A percentile compares a stretch with the other conserved stretches of the same genome.
These are phyloP conservation scores for Biancaea sappan DNA, from an alignment of 306 rosid genomes.

Conservation along the genomic window DNA sequence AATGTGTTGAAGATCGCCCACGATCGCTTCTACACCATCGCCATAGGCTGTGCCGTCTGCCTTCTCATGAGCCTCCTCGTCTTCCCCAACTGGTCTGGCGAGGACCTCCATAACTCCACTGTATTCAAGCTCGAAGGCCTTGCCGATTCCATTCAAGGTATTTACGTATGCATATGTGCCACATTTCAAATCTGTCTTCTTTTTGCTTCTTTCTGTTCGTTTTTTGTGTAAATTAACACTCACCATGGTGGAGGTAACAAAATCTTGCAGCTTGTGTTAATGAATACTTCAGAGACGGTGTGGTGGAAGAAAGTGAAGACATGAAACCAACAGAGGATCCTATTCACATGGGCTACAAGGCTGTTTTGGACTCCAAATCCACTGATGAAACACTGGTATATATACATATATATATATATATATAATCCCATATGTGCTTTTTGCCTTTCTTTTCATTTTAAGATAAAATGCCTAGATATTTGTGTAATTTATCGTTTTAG, in stretches of 20 bases:
- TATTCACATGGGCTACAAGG: slow-evolving; percentile 72
- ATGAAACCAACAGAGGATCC: slow-evolving; percentile 49
- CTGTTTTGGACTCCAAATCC: slow-evolving; percentile 88
- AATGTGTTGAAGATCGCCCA: slow-evolving; percentile 63
- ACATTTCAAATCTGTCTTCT: background rate
- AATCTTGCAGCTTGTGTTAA: slow-evolving; percentile 70
- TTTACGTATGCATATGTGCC: background rate
- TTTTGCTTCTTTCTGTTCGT: background rate
- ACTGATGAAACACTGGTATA: slow-evolving; percentile 72
- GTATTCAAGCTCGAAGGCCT: slow-evolving; percentile 77
- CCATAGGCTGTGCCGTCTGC: slow-evolving; percentile 81
- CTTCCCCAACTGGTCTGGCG: slow-evolving; percentile 92
- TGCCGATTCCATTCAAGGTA: slow-evolving; percentile 87
- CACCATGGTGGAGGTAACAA: background rate
- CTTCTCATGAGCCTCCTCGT: slow-evolving; percentile 73
- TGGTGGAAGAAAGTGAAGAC: slow-evolving; percentile 39
- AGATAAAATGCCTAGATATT: no score
- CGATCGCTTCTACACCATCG: slow-evolving; percentile 77
- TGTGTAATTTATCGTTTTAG: no score
- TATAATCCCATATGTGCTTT: no score
- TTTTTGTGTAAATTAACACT: background rate
- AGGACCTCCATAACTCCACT: slow-evolving; percentile 70
- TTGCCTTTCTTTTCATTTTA: no score
- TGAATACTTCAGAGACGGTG: slow-evolving; percentile 64
- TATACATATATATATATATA: no score